phyloP scores from a whole-genome alignment of 2,329 filamentous ascomycete species.

The Sclerotinia trifoliorum region DNA sequence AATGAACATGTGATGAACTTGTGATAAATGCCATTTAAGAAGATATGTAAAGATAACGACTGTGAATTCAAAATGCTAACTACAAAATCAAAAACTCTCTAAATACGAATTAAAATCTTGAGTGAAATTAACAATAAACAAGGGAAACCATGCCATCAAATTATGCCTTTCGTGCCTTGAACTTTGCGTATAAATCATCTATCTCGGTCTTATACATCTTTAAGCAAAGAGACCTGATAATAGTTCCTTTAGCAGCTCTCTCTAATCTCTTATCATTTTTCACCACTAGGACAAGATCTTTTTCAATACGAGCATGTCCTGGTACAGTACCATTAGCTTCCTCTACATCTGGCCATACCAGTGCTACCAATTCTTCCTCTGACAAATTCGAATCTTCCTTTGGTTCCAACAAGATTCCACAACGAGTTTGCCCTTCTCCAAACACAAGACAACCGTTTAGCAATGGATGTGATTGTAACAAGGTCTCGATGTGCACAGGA shows the following conservation, averaged over 20 bases:
- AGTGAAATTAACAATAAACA: not conserved
- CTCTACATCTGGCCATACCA: slow-evolving; percentile 28
- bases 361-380: slow-evolving; percentile 21
- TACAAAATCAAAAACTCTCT: not conserved
- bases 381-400: slow-evolving; percentile 6
- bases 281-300: slow-evolving; percentile 26
- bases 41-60: not conserved
- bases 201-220: slow-evolving; percentile 28
- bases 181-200: slow-evolving; percentile 32
- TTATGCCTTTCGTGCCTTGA: not conserved
- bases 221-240: slow-evolving; percentile 12
- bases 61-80: not conserved
- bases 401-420: slow-evolving; percentile 29
- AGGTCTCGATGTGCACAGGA: slow-evolving; percentile 44
- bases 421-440: slow-evolving; percentile 37
- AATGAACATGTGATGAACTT: too few species aligned
- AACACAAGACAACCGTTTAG: slow-evolving; percentile 41
- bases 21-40: too few species aligned
- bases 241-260: slow-evolving; percentile 28
- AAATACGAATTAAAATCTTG: too few species aligned
- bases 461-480: slow-evolving; percentile 39
- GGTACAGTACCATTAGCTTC: slow-evolving; percentile 27
- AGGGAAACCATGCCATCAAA: fast-evolving
- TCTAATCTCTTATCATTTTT: slow-evolving; percentile 23
- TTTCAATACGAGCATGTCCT: slow-evolving; percentile 27